A percentile compares a stretch with the other conserved stretches of the same genome.
Evolutionary conservation across 495 filamentous ascomycete species (phyloP).

Genomic region (Trichoderma gamsii): DNA sequence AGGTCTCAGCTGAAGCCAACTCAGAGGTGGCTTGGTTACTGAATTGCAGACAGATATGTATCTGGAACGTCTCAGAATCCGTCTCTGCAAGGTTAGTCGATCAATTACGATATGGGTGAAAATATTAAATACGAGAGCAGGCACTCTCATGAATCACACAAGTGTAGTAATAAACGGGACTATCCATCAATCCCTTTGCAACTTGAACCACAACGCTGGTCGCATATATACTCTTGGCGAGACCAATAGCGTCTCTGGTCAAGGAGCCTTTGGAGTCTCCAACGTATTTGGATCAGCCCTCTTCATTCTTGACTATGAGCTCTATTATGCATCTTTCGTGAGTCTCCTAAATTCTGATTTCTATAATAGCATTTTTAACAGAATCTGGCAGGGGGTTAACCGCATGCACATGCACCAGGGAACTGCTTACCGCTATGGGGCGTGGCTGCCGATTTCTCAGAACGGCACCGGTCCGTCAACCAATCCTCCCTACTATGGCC

Average conservation of each 20-base stretch:
- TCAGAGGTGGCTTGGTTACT: neutral
- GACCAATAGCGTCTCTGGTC: slow-evolving; percentile 4
- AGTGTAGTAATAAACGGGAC: slow-evolving; percentile 5
- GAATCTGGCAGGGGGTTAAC: neutral
- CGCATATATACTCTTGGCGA: neutral
- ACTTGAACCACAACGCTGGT: neutral
- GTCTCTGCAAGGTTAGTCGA: neutral
- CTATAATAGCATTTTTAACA: neutral
- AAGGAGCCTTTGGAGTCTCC: neutral
- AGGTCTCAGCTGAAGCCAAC: neutral
- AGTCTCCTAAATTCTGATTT: neutral
- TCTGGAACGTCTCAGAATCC: neutral
- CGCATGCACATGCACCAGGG: slow-evolving; percentile 6
- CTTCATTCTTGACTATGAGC: slow-evolving; percentile 5
- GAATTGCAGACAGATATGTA: neutral
- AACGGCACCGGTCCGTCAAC: slow-evolving; percentile 1
- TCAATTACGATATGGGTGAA: neutral
- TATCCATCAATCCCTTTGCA: neutral
- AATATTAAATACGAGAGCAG: neutral
- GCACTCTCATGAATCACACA: slow-evolving; percentile 11
- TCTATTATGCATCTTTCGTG: slow-evolving; percentile 2
- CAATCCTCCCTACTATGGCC: slow-evolving; percentile 4
- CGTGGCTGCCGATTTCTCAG: slow-evolving; percentile 6
- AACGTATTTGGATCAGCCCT: slow-evolving; percentile 2
- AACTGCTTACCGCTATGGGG: neutral